These are phyloP conservation scores for Chaetoceros muelleri DNA, from an alignment of 108 stramenopile species.

Conservation along the genomic window DNA sequence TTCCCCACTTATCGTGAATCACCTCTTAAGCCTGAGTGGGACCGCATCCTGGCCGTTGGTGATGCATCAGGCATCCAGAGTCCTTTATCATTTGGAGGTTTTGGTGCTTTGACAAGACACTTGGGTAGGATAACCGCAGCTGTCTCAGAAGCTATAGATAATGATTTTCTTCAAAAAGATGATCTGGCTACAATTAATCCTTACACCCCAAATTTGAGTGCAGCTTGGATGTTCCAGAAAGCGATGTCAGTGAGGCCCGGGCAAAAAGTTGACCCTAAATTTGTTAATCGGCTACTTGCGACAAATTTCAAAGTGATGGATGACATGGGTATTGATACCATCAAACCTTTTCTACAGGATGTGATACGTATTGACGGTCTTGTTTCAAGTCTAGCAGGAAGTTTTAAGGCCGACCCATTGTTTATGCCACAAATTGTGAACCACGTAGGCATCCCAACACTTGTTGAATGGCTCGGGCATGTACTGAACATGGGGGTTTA, in stretches of 20 bases:
- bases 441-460: constrained; percentile 59
- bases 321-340: constrained; percentile 58
- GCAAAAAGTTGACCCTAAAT: constrained; percentile 52
- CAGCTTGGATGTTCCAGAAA: constrained; percentile 96
- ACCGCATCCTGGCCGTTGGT: constrained; percentile 73
- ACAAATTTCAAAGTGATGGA: constrained; percentile 86
- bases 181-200: constrained; percentile 84
- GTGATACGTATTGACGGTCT: constrained; percentile 85
- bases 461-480: constrained; percentile 82
- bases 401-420: constrained; percentile 55
- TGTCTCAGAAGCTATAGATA: constrained; percentile 71
- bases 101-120: constrained; percentile 88
- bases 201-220: constrained; percentile 86
- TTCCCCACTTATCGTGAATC: constrained; percentile 92
- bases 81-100: constrained; percentile 94
- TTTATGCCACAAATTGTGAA: constrained; percentile 79
- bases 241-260: constrained; percentile 87
- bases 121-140: constrained; percentile 69
- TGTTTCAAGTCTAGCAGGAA: constrained; percentile 53
- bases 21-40: constrained; percentile 73
- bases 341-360: constrained; percentile 85
- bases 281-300: constrained; percentile 83
- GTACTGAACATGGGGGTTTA: constrained; percentile 66
- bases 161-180: constrained; percentile 67
- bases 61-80: constrained; percentile 90